Base-by-base conservation (phyloP, 305 asterid genomes). In the Solanum hybrid region DNA sequence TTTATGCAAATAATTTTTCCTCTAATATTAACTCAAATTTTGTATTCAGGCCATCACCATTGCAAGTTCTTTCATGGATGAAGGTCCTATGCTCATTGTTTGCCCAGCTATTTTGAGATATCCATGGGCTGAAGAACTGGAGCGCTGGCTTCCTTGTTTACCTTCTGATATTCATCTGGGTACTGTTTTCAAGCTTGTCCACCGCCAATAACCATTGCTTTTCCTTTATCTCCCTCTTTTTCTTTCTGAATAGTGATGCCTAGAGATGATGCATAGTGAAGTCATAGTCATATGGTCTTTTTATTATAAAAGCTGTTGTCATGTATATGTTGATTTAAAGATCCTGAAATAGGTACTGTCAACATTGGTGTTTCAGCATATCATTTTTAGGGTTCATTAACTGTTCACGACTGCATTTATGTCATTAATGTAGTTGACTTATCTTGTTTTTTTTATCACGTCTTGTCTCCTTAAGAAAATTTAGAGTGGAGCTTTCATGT, bases 81-180 rank as follows among this genome's bases (percentile, higher is more conserved):
- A 96, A 90, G 99, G 99, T 91, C 93, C 98, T 89, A 92, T 94
- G 90, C 99, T 97, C 91, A 95, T 97, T 89, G 98, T 97, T 88
- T 97, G 99, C 91, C 99, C 99, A 89, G 99, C 99, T 87, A 97
- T 97, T 89, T 93, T 97, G 93, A 92, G 99, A 87, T 90, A 93
- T 93, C 91, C 99, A 76, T 97, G 99, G 99, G 99, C 98, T 70
- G 99, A 97, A 92, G 99, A 97, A 91, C 90, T 97, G 90, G 99
- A 97, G 92, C 99, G 94, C n/a, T 97, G 99, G 99, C 92, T 96
- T 91, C 97, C 99, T 45, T 96, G 98, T 91, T 91, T 95, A 94
- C 98, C 99, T 89, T 94, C 97, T 89, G 99, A 97, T 92, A 92
- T 97, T 89, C 99, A 97, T 91, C 96, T 97, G 87, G 98, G 99